These are phyloP conservation scores for Amborella trichopoda DNA, from an alignment of 164 flowering plant species.

Conservation along the genomic window DNA sequence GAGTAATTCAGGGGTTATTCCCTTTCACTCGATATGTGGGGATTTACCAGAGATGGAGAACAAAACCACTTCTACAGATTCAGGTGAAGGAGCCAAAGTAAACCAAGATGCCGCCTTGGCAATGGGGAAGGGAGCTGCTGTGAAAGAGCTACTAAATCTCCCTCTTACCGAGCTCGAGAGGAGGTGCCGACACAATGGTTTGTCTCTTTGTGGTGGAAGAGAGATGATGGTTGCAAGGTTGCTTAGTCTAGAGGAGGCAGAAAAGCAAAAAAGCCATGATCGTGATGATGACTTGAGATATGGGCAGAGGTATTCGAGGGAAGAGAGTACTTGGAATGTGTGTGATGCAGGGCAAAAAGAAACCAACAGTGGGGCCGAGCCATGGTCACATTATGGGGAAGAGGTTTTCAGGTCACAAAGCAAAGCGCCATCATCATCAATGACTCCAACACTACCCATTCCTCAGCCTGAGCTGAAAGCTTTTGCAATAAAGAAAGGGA, in stretches of 20 bases:
- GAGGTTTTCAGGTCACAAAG: slow-evolving; percentile 25
- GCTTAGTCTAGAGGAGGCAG: slow-evolving; percentile 93
- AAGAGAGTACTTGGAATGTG: slow-evolving; percentile 13
- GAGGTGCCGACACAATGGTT: slow-evolving; percentile 95
- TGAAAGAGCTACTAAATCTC: slow-evolving; percentile 61
- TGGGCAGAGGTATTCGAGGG: slow-evolving; percentile 29
- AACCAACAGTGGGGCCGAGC: slow-evolving; percentile 22
- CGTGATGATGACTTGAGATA: slow-evolving; percentile 62
- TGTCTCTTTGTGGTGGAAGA: slow-evolving; percentile 93
- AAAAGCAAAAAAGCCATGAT: slow-evolving; percentile 62
- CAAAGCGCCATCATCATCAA: slow-evolving; percentile 16
- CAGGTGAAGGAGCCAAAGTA: slow-evolving; percentile 30
- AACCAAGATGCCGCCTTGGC: slow-evolving; percentile 88
- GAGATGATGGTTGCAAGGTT: slow-evolving; percentile 95
- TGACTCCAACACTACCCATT: slow-evolving; percentile 31
- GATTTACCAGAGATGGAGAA: slow-evolving; percentile 74
- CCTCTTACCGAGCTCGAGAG: slow-evolving; percentile 88
- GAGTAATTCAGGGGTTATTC: slow-evolving; percentile 71
- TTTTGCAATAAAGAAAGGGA: slow-evolving; percentile 39
- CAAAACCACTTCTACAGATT: slow-evolving; percentile 32
- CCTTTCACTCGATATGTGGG: slow-evolving; percentile 89
- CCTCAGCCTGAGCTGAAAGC: slow-evolving; percentile 56
- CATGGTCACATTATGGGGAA: slow-evolving; percentile 46
- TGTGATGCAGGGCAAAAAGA: slow-evolving; percentile 27
- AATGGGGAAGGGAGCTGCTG: slow-evolving; percentile 94